phyloP scores from a whole-genome alignment of 1,284 basidiomycete genomes.

The Cutaneotrichosporon sp. region DNA sequence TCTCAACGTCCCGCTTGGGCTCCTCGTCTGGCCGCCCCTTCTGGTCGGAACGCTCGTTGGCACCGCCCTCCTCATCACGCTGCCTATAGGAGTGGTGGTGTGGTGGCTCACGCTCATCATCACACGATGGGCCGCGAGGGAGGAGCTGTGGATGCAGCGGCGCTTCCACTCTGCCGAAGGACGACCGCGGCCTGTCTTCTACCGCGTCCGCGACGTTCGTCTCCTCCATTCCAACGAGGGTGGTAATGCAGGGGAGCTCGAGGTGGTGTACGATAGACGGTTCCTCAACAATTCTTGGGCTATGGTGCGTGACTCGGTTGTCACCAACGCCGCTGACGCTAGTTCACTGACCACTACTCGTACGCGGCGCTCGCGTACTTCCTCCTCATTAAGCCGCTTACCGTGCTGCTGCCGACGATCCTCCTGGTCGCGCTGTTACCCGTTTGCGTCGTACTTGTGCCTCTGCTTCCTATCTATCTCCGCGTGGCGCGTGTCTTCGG shows the following conservation, averaged over 20 bases:
- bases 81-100: constrained; percentile 44
- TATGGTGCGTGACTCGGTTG: constrained; percentile 47
- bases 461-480: constrained; percentile 39
- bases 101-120: constrained; percentile 48
- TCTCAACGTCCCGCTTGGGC: constrained; percentile 46
- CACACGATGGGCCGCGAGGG: constrained; percentile 38
- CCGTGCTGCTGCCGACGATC: constrained; percentile 42
- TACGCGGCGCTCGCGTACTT: constrained; percentile 47
- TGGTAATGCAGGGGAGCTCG: constrained; percentile 8
- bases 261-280: constrained; percentile 38
- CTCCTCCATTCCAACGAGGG: no score
- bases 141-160: constrained; percentile 29
- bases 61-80: constrained; percentile 44
- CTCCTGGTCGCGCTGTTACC: constrained; percentile 36
- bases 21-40: constrained; percentile 44
- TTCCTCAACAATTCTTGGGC: constrained; percentile 44
- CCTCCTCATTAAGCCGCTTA: constrained; percentile 45
- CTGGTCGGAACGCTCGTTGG: constrained; percentile 44
- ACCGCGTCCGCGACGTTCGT: constrained; percentile 19
- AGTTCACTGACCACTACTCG: constrained; percentile 44
- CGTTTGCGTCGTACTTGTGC: constrained; percentile 26
- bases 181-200: constrained; percentile 27
- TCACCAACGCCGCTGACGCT: no score
- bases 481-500: constrained; percentile 37
- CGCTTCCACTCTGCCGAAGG: neutral